Evolutionary conservation across 371 early-diverging fungal species (phyloP).

Genomic region (Dichotomocladium elegans): DNA sequence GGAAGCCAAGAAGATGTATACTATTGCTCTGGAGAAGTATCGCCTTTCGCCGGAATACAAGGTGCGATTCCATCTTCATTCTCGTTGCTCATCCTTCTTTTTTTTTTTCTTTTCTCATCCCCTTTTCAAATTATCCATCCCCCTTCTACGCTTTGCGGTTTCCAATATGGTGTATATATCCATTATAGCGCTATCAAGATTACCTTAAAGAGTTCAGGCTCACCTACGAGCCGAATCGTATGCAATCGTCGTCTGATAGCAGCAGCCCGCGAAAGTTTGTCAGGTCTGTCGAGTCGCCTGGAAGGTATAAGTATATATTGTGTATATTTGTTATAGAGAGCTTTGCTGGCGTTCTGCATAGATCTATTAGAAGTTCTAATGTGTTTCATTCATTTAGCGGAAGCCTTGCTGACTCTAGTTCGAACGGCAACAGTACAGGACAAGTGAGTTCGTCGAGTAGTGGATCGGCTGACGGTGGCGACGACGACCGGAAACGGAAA

Average conservation of each 20-base stretch:
- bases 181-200: slow-evolving; percentile 29
- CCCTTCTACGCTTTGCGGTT: too few relatives aligned
- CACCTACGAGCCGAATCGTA: slow-evolving; percentile 28
- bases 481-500: slow-evolving; percentile 1
- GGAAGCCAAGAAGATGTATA: slow-evolving; percentile 37
- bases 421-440: slow-evolving; percentile 31
- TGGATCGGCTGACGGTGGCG: slow-evolving; percentile 18
- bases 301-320: not conserved
- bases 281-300: not conserved
- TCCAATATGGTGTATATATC: not conserved
- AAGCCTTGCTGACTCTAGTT: slow-evolving; percentile 35
- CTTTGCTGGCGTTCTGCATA: too few relatives aligned
- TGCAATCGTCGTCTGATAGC: slow-evolving; percentile 18
- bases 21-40: slow-evolving; percentile 25
- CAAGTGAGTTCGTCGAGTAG: slow-evolving; percentile 26
- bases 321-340: too few relatives aligned
- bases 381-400: slow-evolving; percentile 4
- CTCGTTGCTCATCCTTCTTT: not conserved
- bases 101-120: not conserved
- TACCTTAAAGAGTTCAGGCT: slow-evolving; percentile 39
- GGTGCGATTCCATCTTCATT: not conserved
- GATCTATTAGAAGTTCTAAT: not conserved
- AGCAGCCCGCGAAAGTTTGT: slow-evolving; percentile 19
- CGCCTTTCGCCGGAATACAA: slow-evolving; percentile 35
- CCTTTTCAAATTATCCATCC: too few relatives aligned